phyloP scores from a whole-genome alignment of 495 filamentous ascomycete species.

The Penicillium goetzii region DNA sequence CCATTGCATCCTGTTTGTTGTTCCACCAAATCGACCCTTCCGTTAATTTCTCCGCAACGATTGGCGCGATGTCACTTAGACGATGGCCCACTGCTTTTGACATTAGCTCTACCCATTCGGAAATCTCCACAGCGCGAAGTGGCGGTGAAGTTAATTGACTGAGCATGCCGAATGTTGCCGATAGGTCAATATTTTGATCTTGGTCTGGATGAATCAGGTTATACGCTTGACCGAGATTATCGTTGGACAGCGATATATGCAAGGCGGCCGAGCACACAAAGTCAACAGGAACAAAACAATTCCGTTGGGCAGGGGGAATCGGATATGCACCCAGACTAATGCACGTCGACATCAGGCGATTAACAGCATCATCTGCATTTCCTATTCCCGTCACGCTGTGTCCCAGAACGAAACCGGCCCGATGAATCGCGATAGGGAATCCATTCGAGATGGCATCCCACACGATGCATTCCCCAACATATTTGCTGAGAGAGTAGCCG shows the following conservation, averaged over 20 bases:
- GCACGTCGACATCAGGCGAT: constrained; percentile 26
- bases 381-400: constrained; percentile 20
- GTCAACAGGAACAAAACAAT: constrained; percentile 27
- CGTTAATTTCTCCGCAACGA: neutral
- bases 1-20: constrained; percentile 1
- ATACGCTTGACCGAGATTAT: constrained; percentile 19
- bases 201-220: constrained; percentile 11
- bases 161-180: constrained; percentile 1
- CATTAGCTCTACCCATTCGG: constrained; percentile 3
- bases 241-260: constrained; percentile 21
- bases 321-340: constrained; percentile 27
- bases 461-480: constrained; percentile 13
- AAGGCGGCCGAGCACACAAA: constrained; percentile 23
- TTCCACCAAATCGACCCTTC: constrained; percentile 5
- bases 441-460: constrained; percentile 16
- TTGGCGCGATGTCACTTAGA: neutral
- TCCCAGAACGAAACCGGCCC: constrained; percentile 31
- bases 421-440: constrained; percentile 28
- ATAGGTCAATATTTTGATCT: constrained; percentile 2
- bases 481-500: constrained; percentile 32
- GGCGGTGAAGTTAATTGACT: neutral
- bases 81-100: neutral
- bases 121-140: constrained; percentile 3
- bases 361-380: constrained; percentile 34
- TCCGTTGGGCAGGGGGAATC: constrained; percentile 14